Evolutionary conservation across 352 stramenopile species (phyloP), one percentile per base, ranked within the genome.

Genomic region (Globisporangium solare): DNA sequence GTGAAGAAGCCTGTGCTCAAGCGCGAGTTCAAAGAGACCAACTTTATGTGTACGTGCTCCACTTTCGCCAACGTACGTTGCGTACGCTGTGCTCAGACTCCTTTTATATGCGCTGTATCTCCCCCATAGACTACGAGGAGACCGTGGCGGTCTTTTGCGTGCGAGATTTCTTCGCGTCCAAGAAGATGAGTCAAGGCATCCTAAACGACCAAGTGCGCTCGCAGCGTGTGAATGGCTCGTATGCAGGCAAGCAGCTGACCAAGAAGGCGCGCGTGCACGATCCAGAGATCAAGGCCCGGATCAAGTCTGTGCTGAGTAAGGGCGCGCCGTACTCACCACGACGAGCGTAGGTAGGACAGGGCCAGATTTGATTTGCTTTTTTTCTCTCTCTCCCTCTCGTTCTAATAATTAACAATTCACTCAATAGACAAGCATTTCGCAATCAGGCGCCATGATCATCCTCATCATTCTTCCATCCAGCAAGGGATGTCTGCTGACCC

Each of bases 81-180:
- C 24, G 24, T 45, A 31, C 41, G 20, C 2, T 42, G 14, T 37
- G 47, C 40, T 18, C 17, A 39, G 35, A 45, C 27, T 54, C 7
- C 7, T 2, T 39, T 18, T 11, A 5, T 11, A 5, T 47, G 15
- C 35, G 7, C 14, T 45, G 4, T 18, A 18, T 40, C 47, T 40
- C 47, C 6, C 6, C 7, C 21, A 47, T 32, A 92, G 83, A 90
- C 53, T 90, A 90, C 40, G 73, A 74, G 18, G 83, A 92, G 60
- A 92, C 83, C 0, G 79, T 92, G 37, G 86, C 78, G 41, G 67
- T 92, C 39, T 92, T 92, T 54, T 89, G 79, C 51, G 62, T 85
- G 41, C 56, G 63, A 11, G 83, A 92, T 61, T 90, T 90, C 45
- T 90, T 89, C 56, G 59, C 73, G 43, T 73, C 69, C 47, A 88